A percentile compares a stretch with the other conserved stretches of the same genome.
Evolutionary conservation across 345 rosid species (phyloP).

Genomic region (Fremontodendron californicum): DNA sequence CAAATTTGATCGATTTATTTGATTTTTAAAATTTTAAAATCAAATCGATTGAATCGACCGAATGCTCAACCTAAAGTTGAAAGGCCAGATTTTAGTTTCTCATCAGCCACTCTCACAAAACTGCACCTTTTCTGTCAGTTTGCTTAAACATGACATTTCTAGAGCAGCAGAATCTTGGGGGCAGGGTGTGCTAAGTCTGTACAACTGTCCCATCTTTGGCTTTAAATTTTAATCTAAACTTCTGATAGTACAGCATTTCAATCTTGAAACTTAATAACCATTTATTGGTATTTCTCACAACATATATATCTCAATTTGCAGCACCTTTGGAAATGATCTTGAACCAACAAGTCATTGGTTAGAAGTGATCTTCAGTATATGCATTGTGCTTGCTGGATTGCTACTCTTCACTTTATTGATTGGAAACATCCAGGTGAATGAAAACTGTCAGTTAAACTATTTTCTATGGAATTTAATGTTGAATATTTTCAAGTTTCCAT

Average conservation of each 20-base stretch:
- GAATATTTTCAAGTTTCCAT: neutral
- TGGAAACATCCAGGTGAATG: neutral
- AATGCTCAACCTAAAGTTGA: too few relatives aligned
- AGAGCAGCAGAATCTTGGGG: neutral
- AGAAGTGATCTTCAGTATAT: slow-evolving; percentile 33
- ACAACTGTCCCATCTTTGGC: neutral
- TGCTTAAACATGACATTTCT: neutral
- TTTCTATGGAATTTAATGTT: too few relatives aligned
- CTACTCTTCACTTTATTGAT: neutral
- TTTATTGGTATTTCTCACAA: neutral
- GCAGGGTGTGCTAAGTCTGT: neutral
- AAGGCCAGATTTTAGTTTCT: too few relatives aligned
- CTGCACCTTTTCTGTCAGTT: neutral
- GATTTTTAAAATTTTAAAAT: too few relatives aligned
- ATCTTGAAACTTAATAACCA: neutral
- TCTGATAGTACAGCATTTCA: neutral
- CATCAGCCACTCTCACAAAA: neutral
- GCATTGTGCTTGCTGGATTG: neutral
- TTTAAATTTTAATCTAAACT: neutral
- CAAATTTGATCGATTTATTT: too few relatives aligned
- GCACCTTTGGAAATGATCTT: slow-evolving; percentile 60
- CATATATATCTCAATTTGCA: slow-evolving; percentile 17
- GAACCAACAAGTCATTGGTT: slow-evolving; percentile 49
- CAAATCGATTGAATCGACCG: too few relatives aligned
- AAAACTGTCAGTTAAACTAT: too few relatives aligned